A percentile compares a stretch with the other conserved stretches of the same genome.
Conservation (phyloP, 495 filamentous ascomycete genomes). For the Podospora comata region DNA sequence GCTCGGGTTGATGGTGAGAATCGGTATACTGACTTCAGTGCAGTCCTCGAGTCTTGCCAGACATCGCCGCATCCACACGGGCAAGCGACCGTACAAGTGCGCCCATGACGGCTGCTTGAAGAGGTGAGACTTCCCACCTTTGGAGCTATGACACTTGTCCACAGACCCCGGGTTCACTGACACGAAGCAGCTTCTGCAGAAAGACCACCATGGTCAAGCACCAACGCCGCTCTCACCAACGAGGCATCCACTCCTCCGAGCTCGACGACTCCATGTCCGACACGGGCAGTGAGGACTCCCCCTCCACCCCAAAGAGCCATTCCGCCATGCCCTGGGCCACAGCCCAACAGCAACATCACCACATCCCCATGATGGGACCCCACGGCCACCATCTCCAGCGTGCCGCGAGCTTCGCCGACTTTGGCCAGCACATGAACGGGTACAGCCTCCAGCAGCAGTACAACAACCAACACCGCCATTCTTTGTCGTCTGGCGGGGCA, state of each 20-base stretch:
- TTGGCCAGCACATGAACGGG: constrained; percentile 42
- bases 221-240: constrained; percentile 64
- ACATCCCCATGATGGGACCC: constrained; percentile 26
- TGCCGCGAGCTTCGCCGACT: constrained; percentile 44
- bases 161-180: constrained; percentile 22
- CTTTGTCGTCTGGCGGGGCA: constrained; percentile 38
- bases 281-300: constrained; percentile 49
- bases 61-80: constrained; percentile 83
- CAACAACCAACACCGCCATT: constrained; percentile 40
- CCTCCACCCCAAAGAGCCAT: constrained; percentile 46
- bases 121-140: constrained; percentile 54
- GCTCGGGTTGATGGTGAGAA: background rate
- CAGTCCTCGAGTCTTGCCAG: constrained; percentile 85
- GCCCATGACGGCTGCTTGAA: constrained; percentile 72
- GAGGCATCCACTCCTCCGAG: constrained; percentile 54
- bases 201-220: constrained; percentile 90
- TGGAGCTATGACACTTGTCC: constrained; percentile 18
- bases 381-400: constrained; percentile 38
- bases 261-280: constrained; percentile 57
- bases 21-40: constrained; percentile 38
- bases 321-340: constrained; percentile 36
- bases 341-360: constrained; percentile 19
- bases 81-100: constrained; percentile 82
- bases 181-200: constrained; percentile 67
- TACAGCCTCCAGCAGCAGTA: constrained; percentile 41